phyloP scores from a whole-genome alignment of 1,284 basidiomycete genomes.

The Irpex lacteus region DNA sequence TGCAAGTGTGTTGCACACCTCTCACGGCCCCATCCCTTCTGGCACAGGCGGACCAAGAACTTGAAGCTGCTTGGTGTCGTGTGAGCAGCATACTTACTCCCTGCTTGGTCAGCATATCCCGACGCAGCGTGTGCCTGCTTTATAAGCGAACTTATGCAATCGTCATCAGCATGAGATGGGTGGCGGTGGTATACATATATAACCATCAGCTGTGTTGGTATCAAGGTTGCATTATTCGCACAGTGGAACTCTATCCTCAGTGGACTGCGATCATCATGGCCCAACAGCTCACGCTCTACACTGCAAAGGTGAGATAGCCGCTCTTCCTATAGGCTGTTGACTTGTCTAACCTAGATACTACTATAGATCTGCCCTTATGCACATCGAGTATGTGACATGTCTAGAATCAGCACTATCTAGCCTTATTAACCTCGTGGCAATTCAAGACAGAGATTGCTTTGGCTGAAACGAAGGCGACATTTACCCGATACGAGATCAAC shows the following conservation, averaged over 20 bases:
- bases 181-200: too few relatives aligned
- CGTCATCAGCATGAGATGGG: too few relatives aligned
- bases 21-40: too few relatives aligned
- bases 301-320: constrained; percentile 37
- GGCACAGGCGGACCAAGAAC: too few relatives aligned
- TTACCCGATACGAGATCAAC: constrained; percentile 22
- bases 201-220: too few relatives aligned
- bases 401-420: background rate
- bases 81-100: too few relatives aligned
- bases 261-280: constrained; percentile 20
- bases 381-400: constrained; percentile 35
- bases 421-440: too few relatives aligned
- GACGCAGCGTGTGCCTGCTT: too few relatives aligned
- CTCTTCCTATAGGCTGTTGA: background rate
- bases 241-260: background rate
- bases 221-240: background rate
- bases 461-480: constrained; percentile 21
- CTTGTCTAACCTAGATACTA: constrained; percentile 1
- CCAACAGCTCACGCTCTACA: constrained; percentile 45
- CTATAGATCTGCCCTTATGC: constrained; percentile 45
- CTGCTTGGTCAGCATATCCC: too few relatives aligned
- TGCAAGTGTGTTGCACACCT: too few relatives aligned
- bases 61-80: too few relatives aligned
- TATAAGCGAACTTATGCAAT: too few relatives aligned
- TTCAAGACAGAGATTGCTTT: constrained; percentile 6